Conservation (phyloP, 2,329 filamentous ascomycete species). For the Penicillium italicum region DNA sequence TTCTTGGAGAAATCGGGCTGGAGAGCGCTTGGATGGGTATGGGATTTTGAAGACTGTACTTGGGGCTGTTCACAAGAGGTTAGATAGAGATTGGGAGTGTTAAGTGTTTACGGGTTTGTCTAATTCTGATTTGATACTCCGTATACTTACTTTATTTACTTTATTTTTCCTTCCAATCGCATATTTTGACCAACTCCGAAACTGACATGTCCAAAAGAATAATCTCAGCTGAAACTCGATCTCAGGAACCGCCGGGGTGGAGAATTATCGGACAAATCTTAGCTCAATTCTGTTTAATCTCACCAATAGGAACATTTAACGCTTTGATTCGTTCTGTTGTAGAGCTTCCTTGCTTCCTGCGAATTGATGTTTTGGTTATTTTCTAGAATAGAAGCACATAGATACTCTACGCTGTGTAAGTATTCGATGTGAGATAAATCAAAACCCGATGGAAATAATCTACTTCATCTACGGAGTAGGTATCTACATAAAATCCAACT, state of each 20-base stretch:
- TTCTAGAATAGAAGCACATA: not conserved
- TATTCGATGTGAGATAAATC: not conserved
- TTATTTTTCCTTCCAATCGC: not conserved
- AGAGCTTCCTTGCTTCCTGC: not conserved
- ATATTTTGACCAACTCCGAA: conserved; percentile 1
- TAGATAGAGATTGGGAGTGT: conserved; percentile 4
- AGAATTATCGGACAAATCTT: not conserved
- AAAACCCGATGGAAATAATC: not conserved
- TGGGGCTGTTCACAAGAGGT: conserved; percentile 64
- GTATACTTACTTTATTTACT: too few relatives aligned
- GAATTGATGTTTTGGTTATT: not conserved
- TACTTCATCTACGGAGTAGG: not conserved
- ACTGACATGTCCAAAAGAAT: not conserved
- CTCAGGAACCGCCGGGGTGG: conserved; percentile 17
- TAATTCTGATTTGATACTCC: not conserved
- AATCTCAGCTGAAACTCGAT: not conserved
- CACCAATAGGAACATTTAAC: not conserved
- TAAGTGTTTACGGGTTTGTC: too few relatives aligned
- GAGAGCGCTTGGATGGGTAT: conserved; percentile 59
- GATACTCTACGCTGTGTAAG: not conserved
- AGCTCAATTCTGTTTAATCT: not conserved
- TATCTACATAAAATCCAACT: too few relatives aligned
- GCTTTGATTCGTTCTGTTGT: not conserved
- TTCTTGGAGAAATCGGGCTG: conserved; percentile 58
- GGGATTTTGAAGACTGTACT: conserved; percentile 78